phyloP scores from a whole-genome alignment of 2,329 filamentous ascomycete species.

The Stylonectria norvegica region DNA sequence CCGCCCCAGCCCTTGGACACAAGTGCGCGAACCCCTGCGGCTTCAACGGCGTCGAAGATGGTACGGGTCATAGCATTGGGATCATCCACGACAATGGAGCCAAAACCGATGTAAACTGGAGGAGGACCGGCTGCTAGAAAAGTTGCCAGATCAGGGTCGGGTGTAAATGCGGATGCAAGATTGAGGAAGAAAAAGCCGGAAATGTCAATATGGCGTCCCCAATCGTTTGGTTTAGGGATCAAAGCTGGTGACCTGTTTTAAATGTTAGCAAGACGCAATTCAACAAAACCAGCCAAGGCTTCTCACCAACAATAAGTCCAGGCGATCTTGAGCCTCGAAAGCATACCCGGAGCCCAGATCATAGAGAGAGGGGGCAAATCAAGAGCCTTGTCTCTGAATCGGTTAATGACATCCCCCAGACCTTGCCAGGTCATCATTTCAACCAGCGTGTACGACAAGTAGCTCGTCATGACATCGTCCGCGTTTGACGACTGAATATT shows the following conservation, averaged over 20 bases:
- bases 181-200: slow-evolving; percentile 76
- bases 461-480: slow-evolving; percentile 74
- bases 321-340: slow-evolving; percentile 72
- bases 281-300: too few species aligned
- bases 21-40: slow-evolving; percentile 69
- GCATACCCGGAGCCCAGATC: slow-evolving; percentile 77
- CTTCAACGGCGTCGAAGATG: slow-evolving; percentile 67
- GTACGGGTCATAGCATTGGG: slow-evolving; percentile 66
- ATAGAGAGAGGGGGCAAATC: slow-evolving; percentile 74
- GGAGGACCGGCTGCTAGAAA: slow-evolving; percentile 68
- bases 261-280: slow-evolving; percentile 1
- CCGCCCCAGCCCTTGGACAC: slow-evolving; percentile 90
- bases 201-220: slow-evolving; percentile 67
- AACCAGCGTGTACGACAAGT: slow-evolving; percentile 77
- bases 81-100: slow-evolving; percentile 77
- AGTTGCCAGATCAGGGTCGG: slow-evolving; percentile 59
- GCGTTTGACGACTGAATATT: slow-evolving; percentile 76
- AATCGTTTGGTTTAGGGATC: slow-evolving; percentile 76
- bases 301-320: slow-evolving; percentile 82
- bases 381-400: slow-evolving; percentile 71
- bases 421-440: slow-evolving; percentile 95
- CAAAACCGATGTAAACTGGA: slow-evolving; percentile 80
- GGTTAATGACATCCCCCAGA: slow-evolving; percentile 85
- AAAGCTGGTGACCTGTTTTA: slow-evolving; percentile 61
- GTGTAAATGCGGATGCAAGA: slow-evolving; percentile 62